These are phyloP conservation scores for Tarenaya hassleriana DNA, from an alignment of 345 rosid genomes.

Conservation along the genomic window DNA sequence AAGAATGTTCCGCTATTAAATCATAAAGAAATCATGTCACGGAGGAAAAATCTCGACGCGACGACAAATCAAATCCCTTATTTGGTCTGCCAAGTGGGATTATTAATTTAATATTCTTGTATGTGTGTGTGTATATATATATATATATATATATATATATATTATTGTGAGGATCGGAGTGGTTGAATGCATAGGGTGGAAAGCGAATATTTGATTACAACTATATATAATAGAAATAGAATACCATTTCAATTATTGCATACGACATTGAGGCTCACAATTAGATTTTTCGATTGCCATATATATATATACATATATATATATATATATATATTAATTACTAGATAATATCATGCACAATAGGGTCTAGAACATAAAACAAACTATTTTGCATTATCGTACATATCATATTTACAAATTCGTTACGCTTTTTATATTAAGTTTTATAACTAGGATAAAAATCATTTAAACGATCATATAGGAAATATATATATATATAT, in stretches of 20 bases:
- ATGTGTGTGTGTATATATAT: slow-evolving; percentile 7
- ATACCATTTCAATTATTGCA: neutral
- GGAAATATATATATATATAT: no score
- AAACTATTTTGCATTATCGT: no score
- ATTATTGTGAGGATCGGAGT: slow-evolving; percentile 3
- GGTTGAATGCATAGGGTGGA: neutral
- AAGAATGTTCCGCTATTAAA: neutral
- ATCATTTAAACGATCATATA: no score
- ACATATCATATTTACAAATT: no score
- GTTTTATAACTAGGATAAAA: no score
- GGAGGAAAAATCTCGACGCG: slow-evolving; percentile 7
- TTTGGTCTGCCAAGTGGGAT: slow-evolving; percentile 16
- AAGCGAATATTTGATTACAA: slow-evolving; percentile 10
- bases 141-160: slow-evolving; percentile 16
- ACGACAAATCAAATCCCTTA: slow-evolving; percentile 1
- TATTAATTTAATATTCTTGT: neutral
- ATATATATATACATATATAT: no score
- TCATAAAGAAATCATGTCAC: neutral
- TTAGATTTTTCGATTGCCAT: no score
- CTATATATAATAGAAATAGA: slow-evolving; percentile 1
- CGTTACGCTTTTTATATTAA: no score
- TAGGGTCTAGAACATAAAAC: no score
- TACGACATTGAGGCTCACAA: neutral
- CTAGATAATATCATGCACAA: no score
- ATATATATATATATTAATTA: no score